phyloP scores from a whole-genome alignment of 2,329 filamentous ascomycete species.

The Clarireedia monteithiana region DNA sequence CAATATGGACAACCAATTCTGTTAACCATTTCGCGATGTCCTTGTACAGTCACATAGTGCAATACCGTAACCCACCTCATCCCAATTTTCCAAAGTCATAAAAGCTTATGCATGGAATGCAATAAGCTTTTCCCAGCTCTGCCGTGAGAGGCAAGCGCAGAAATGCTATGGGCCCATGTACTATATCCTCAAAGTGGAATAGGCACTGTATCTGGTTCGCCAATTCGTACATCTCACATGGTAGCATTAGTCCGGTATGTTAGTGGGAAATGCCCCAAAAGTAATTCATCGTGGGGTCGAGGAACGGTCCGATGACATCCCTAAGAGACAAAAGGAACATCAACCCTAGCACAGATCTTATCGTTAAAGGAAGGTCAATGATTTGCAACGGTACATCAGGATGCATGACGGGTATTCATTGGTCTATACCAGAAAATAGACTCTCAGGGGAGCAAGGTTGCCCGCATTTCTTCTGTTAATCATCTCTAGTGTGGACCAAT shows the following conservation, averaged over 20 bases:
- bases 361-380: background rate
- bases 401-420: background rate
- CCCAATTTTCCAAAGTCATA: too few species aligned
- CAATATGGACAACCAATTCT: too few species aligned
- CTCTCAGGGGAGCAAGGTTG: background rate
- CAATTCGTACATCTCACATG: background rate
- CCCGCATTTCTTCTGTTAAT: background rate
- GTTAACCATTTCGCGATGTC: too few species aligned
- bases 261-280: background rate
- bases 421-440: background rate
- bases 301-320: background rate
- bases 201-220: background rate
- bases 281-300: constrained; percentile 1
- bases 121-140: too few species aligned
- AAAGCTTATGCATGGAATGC: too few species aligned
- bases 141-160: too few species aligned
- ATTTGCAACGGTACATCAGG: background rate
- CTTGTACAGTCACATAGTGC: too few species aligned
- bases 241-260: too few species aligned
- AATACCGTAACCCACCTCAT: too few species aligned
- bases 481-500: background rate
- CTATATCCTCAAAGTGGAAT: too few species aligned
- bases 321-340: background rate
- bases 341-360: background rate
- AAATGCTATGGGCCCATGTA: too few species aligned